Conservation (phyloP, 768 basidiomycete species). For the Rhizopogon sp. region DNA sequence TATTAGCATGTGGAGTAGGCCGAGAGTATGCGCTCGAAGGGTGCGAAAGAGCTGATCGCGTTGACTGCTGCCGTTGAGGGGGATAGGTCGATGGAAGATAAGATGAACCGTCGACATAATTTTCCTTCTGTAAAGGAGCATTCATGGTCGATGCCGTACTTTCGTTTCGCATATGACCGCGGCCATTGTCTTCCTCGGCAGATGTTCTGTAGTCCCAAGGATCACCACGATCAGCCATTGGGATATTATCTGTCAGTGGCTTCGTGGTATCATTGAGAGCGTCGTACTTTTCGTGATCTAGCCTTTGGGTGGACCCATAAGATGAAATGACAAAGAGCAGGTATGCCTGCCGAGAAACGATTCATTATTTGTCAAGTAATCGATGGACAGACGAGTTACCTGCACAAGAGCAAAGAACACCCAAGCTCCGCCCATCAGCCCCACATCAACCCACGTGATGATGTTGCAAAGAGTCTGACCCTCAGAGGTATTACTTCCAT, state of each 20-base stretch:
- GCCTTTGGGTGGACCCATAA: conserved; percentile 68
- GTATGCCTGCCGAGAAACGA: conserved; percentile 38
- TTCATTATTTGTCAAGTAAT: neutral
- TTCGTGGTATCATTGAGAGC: conserved; percentile 57
- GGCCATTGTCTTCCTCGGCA: conserved; percentile 28
- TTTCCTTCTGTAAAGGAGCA: conserved; percentile 44
- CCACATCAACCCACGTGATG: conserved; percentile 90
- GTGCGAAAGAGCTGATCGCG: conserved; percentile 11
- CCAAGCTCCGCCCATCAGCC: conserved; percentile 90
- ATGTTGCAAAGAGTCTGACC: conserved; percentile 78
- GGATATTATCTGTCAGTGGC: conserved; percentile 53
- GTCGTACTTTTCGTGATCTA: conserved; percentile 80
- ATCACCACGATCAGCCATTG: conserved; percentile 58
- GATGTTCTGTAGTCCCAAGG: conserved; percentile 68
- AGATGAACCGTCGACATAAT: conserved; percentile 28
- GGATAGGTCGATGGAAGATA: conserved; percentile 29
- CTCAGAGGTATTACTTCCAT: conserved; percentile 36
- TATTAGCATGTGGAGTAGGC: conserved; percentile 36
- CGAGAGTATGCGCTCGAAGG: conserved; percentile 30
- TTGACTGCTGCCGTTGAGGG: conserved; percentile 19
- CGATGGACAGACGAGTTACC: conserved; percentile 35
- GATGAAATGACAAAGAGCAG: conserved; percentile 45
- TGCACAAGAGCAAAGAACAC: conserved; percentile 73
- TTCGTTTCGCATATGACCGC: conserved; percentile 45
- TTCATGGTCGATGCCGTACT: conserved; percentile 57